Conservation (phyloP, 2,329 filamentous ascomycete species). For the Nemania bipapillata region DNA sequence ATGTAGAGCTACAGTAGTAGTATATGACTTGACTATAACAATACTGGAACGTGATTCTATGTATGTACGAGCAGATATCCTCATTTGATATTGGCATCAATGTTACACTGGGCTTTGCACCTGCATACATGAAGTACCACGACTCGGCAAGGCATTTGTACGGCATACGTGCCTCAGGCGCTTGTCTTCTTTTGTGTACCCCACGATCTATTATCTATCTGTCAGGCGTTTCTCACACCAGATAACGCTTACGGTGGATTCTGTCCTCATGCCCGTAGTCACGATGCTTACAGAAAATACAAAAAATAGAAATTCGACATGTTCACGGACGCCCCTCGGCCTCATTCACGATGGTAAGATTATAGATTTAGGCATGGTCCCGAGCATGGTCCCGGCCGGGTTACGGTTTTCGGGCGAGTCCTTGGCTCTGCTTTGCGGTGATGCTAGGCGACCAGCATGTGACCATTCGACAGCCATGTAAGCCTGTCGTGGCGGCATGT, state of each 20-base stretch:
- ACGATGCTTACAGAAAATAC: too few relatives aligned
- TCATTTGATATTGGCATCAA: conserved; percentile 13
- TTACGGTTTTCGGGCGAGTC: conserved; percentile 28
- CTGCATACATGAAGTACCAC: conserved; percentile 16
- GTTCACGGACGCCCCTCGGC: background rate
- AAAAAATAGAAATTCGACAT: conserved; percentile 8
- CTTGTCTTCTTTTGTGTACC: conserved; percentile 8
- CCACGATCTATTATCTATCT: conserved; percentile 17
- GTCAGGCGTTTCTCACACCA: background rate
- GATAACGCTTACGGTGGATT: conserved; percentile 9
- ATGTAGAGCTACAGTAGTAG: background rate
- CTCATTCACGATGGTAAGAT: conserved; percentile 3
- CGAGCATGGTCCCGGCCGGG: conserved; percentile 8
- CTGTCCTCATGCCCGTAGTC: background rate
- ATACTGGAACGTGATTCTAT: background rate
- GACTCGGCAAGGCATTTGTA: conserved; percentile 7
- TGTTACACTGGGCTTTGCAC: conserved; percentile 2
- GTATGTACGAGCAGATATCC: background rate
- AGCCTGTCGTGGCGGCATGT: conserved; percentile 36
- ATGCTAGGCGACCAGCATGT: conserved; percentile 34
- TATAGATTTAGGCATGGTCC: conserved; percentile 16
- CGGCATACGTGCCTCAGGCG: background rate
- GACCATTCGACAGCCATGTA: conserved; percentile 35
- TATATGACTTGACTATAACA: conserved; percentile 1
- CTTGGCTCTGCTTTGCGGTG: conserved; percentile 23